These are phyloP conservation scores for Martensiomyces pterosporus DNA, from an alignment of 192 early-diverging fungal genomes.

Conservation along the genomic window DNA sequence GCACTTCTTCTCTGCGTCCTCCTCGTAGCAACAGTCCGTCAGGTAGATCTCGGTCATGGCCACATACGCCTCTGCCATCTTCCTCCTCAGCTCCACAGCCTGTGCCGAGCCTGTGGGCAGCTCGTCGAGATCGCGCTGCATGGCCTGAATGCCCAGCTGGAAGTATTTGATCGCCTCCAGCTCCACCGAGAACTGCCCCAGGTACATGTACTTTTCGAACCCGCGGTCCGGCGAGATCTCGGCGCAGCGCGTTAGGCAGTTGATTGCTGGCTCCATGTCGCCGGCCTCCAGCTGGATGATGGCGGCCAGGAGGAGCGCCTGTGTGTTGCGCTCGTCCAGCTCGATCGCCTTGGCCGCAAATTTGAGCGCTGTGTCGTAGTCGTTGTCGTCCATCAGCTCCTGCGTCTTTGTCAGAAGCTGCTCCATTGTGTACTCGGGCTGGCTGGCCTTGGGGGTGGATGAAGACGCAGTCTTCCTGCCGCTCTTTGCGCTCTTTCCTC, in stretches of 20 bases:
- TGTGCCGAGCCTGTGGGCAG: conserved; percentile 24
- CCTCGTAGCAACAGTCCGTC: conserved; percentile 96
- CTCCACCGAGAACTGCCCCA: conserved; percentile 70
- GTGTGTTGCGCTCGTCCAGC: conserved; percentile 55
- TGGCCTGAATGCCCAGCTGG: conserved; percentile 65
- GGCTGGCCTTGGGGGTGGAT: neutral
- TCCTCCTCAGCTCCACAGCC: conserved; percentile 50
- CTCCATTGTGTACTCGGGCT: conserved; percentile 51
- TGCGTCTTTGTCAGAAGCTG: conserved; percentile 60
- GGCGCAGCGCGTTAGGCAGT: conserved; percentile 55
- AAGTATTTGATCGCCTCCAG: conserved; percentile 66
- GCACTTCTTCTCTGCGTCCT: conserved; percentile 82
- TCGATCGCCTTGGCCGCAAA: conserved; percentile 67
- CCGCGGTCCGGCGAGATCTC: conserved; percentile 64
- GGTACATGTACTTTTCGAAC: conserved; percentile 81
- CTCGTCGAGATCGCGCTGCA: conserved; percentile 53
- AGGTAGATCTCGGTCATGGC: conserved; percentile 97
- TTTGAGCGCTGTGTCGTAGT: conserved; percentile 66
- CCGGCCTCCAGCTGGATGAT: conserved; percentile 74
- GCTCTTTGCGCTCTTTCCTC: conserved; percentile 5
- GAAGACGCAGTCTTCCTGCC: neutral
- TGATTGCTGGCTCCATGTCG: conserved; percentile 59
- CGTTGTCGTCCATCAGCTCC: conserved; percentile 69
- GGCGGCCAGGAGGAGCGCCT: conserved; percentile 65
- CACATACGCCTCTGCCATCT: conserved; percentile 82